Base-by-base conservation (phyloP, 805 yeast species). In the Lachancea dasiensis region DNA sequence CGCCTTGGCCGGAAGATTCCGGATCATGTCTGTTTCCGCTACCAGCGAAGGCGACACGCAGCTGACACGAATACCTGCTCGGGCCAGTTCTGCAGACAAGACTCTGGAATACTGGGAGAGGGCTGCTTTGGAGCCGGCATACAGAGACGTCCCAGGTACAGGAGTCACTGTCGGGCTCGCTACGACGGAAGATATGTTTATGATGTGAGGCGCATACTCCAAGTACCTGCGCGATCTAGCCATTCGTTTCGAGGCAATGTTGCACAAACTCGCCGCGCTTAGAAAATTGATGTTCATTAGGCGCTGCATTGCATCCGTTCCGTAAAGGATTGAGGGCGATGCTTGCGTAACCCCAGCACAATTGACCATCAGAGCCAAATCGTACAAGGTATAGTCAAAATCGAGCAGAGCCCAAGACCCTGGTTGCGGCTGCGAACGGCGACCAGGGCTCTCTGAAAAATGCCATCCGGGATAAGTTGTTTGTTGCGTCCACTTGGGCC, bases 331-430 rank as follows among this genome's bases (percentile, higher is more conserved):
- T 23, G 56, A 46, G 8, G 55, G 32, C 3, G 50, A 40, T 7
- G 47, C 47, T 39, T 59, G 63, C 3, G 61, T 46, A 11, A 56
- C 34, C 1, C 64, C 64, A 3, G 63, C 63, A 41, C 61, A 55
- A 31, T 58, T 58, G 2, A 57, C 56, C 20, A 56, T 40, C 23
- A 54, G 23, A 15, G 46, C 48, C n/a, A 49, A 32, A 16, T 41
- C 41, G 35, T 54, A 50, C 6, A 34, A n/a, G n/a, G n/a, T 31
- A 18, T 42, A 16, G 20, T 23, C 26, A 7, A 31, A 7, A 10
- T 31, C 23, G 20, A 29, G 14, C 6, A 36, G 34, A n/a, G 31
- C 14, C 38, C 33, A 27, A 7, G 9, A 16, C 31, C 31, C 31
- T 7, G 31, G 4, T 6, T 15, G 21, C 31, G 21, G 4, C 13